Conservation (phyloP, 202 grass and related monocot genomes). For the Setaria italica region DNA sequence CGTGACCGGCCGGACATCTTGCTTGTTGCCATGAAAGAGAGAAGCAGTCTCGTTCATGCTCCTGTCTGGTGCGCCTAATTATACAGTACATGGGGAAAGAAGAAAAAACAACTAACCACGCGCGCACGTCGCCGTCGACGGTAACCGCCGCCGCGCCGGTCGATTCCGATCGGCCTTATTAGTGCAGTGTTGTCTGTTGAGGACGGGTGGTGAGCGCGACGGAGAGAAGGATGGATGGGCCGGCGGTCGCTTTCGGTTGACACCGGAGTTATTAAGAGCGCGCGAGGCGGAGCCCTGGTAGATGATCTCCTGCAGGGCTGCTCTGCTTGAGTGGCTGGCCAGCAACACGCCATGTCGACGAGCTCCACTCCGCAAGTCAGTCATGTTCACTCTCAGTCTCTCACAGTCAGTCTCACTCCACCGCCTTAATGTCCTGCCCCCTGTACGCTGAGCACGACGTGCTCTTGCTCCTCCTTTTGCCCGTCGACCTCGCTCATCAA, state of each 20-base stretch:
- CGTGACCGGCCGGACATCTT: neutral
- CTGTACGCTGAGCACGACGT: neutral
- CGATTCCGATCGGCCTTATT: too few species aligned
- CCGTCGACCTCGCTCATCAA: neutral
- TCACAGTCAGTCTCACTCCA: too few species aligned
- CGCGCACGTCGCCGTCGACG: neutral
- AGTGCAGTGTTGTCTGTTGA: neutral
- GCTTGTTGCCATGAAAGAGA: neutral
- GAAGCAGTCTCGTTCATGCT: neutral
- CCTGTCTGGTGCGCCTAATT: neutral
- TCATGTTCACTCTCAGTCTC: neutral
- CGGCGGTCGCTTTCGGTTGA: conserved; percentile 8
- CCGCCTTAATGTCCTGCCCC: neutral
- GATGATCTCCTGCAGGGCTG: neutral
- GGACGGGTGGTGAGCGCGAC: neutral
- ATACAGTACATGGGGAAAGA: too few species aligned
- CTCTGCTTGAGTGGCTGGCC: conserved; percentile 19
- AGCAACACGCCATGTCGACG: conserved; percentile 34
- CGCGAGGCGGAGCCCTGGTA: too few species aligned
- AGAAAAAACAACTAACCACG: neutral
- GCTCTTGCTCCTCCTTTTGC: too few species aligned
- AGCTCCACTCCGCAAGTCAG: neutral
- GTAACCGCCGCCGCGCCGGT: too few species aligned
- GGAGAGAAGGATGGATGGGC: neutral
- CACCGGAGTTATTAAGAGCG: neutral